Evolutionary conservation across 805 yeast species (phyloP).

Genomic region (Candida coleopterorum): DNA sequence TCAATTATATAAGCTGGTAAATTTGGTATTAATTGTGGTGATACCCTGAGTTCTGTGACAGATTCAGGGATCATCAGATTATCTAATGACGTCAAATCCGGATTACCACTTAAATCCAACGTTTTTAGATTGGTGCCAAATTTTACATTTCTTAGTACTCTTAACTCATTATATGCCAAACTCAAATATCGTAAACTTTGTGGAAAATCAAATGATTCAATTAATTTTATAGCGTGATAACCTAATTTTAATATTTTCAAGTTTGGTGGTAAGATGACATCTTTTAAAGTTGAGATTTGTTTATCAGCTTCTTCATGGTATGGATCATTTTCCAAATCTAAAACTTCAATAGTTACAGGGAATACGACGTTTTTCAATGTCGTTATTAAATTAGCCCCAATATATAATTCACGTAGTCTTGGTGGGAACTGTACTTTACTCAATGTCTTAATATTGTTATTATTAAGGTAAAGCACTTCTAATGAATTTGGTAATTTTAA

Average conservation of each 20-base stretch:
- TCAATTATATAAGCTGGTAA: slow-evolving; percentile 36
- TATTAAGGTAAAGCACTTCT: slow-evolving; percentile 30
- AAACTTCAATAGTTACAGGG: slow-evolving; percentile 33
- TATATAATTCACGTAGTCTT: slow-evolving; percentile 28
- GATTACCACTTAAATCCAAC: slow-evolving; percentile 39
- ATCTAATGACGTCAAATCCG: slow-evolving; percentile 34
- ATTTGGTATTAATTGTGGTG: slow-evolving; percentile 29
- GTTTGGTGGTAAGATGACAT: slow-evolving; percentile 33
- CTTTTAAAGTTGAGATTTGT: slow-evolving; percentile 37
- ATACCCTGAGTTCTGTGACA: slow-evolving; percentile 31
- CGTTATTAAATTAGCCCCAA: slow-evolving; percentile 41
- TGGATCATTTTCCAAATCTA: slow-evolving; percentile 41
- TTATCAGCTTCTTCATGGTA: slow-evolving; percentile 38
- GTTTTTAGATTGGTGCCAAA: slow-evolving; percentile 30
- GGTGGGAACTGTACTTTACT: slow-evolving; percentile 39
- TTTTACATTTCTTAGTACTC: slow-evolving; percentile 30
- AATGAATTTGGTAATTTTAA: slow-evolving; percentile 38
- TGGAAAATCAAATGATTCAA: slow-evolving; percentile 40
- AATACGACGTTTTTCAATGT: slow-evolving; percentile 40
- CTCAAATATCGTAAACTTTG: slow-evolving; percentile 24
- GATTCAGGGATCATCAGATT: slow-evolving; percentile 34
- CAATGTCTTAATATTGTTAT: slow-evolving; percentile 41
- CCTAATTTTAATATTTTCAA: slow-evolving; percentile 33
- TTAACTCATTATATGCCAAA: slow-evolving; percentile 36
- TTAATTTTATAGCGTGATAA: slow-evolving; percentile 33